Percentiles rank a stretch among this genome's conserved stretches.
Evolutionary conservation across 345 rosid species (phyloP).

Genomic region (Chamaenerion angustifolium): DNA sequence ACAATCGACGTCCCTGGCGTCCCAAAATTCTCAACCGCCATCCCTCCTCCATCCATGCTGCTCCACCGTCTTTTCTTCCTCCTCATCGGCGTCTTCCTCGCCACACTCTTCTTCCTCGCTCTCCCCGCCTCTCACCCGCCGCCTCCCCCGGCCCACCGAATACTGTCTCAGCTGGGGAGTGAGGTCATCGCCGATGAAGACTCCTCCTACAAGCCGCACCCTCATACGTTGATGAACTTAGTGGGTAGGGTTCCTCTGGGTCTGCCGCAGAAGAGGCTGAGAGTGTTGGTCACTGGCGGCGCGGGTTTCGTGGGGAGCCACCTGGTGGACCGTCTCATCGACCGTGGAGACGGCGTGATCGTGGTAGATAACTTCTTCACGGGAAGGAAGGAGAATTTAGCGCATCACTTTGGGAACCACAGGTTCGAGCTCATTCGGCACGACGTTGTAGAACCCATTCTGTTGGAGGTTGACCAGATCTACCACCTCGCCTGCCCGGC

Average conservation of each 20-base stretch:
- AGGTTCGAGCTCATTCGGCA: slow-evolving; percentile 68
- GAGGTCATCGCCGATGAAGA: background rate
- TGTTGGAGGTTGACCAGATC: slow-evolving; percentile 84
- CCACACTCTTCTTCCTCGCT: slow-evolving; percentile 41
- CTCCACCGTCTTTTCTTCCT: slow-evolving; percentile 41
- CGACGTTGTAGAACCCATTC: slow-evolving; percentile 71
- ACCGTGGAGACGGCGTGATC: slow-evolving; percentile 63
- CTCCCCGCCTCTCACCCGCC: slow-evolving; percentile 17
- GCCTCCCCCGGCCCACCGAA: background rate
- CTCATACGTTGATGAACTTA: background rate
- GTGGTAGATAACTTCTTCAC: slow-evolving; percentile 76
- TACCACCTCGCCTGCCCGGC: slow-evolving; percentile 87
- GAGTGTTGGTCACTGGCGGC: slow-evolving; percentile 73
- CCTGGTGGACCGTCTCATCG: slow-evolving; percentile 74
- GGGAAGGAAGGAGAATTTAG: slow-evolving; percentile 55
- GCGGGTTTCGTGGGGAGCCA: slow-evolving; percentile 90
- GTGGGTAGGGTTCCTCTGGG: slow-evolving; percentile 48
- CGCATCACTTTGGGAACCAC: slow-evolving; percentile 63
- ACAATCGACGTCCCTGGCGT: no score
- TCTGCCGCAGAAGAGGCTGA: slow-evolving; percentile 31
- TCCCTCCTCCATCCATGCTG: slow-evolving; percentile 2
- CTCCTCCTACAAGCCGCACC: background rate
- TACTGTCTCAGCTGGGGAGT: slow-evolving; percentile 3
- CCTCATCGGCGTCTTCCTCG: slow-evolving; percentile 46
- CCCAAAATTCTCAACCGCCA: no score